A percentile compares a stretch with the other conserved stretches of the same genome.
phyloP scores from a whole-genome alignment of 1,139 yeast species.

The Eremothecium gossypii region DNA sequence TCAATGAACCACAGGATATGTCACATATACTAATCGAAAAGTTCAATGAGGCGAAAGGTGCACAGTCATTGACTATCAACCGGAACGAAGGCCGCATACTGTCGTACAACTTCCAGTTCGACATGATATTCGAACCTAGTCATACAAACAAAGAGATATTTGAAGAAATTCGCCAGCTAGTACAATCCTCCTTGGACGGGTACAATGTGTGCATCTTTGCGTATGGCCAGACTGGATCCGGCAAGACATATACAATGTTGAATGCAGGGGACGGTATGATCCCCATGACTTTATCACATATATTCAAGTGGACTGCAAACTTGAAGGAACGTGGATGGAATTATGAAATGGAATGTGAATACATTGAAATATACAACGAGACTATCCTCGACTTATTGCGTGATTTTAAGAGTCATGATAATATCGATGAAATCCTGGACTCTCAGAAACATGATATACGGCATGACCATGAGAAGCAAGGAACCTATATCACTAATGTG shows the following conservation, averaged over 20 bases:
- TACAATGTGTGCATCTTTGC: slow-evolving; percentile 90
- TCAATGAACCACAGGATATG: slow-evolving; percentile 24
- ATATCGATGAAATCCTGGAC: slow-evolving; percentile 23
- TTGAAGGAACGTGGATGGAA: slow-evolving; percentile 55
- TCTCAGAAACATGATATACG: slow-evolving; percentile 55
- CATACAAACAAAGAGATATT: slow-evolving; percentile 57
- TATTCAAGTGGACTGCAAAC: slow-evolving; percentile 50
- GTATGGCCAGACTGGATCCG: slow-evolving; percentile 97
- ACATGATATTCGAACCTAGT: slow-evolving; percentile 57
- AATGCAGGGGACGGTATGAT: slow-evolving; percentile 67
- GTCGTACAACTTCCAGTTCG: slow-evolving; percentile 52
- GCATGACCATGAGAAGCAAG: slow-evolving; percentile 48
- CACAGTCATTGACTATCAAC: slow-evolving; percentile 22
- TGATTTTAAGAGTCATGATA: slow-evolving; percentile 12
- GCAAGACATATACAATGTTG: slow-evolving; percentile 90
- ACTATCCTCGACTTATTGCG: slow-evolving; percentile 58
- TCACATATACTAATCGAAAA: slow-evolving; percentile 41
- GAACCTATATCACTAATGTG: slow-evolving; percentile 55
- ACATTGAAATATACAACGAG: slow-evolving; percentile 86
- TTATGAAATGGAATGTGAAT: slow-evolving; percentile 61
- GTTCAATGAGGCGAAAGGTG: slow-evolving; percentile 41
- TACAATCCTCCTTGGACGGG: slow-evolving; percentile 88
- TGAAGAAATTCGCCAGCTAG: slow-evolving; percentile 75
- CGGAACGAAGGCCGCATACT: slow-evolving; percentile 15
- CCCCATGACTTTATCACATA: slow-evolving; percentile 64